A percentile compares a stretch with the other conserved stretches of the same genome.
phyloP scores from a whole-genome alignment of 352 stramenopile species.

The Phytophthora pinifolia region DNA sequence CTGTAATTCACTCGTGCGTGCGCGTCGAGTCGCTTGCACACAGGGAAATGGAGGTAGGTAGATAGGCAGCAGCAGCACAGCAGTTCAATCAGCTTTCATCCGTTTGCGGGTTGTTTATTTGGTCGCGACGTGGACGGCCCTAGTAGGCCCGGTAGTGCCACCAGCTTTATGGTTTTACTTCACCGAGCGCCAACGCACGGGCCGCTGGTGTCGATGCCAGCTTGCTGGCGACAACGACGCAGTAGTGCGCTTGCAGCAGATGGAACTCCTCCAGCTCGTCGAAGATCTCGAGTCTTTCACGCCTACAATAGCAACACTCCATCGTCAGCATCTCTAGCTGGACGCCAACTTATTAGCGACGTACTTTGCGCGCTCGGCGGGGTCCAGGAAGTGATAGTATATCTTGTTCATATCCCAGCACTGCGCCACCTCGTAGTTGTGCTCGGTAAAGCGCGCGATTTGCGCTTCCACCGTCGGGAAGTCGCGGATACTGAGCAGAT shows the following conservation, averaged over 20 bases:
- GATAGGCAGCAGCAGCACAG: constrained; percentile 23
- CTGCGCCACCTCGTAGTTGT: constrained; percentile 68
- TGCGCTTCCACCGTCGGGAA: constrained; percentile 80
- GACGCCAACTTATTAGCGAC: constrained; percentile 8
- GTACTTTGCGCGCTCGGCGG: constrained; percentile 63
- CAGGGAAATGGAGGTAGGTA: constrained; percentile 26
- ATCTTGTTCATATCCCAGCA: constrained; percentile 92
- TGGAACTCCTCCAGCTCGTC: constrained; percentile 93
- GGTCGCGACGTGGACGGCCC: not conserved
- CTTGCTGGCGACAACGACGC: constrained; percentile 81
- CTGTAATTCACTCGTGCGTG: constrained; percentile 20
- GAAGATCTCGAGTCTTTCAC: constrained; percentile 90
- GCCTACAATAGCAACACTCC: constrained; percentile 29
- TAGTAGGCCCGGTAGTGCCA: constrained; percentile 5
- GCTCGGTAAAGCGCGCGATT: constrained; percentile 65
- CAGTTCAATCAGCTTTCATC: constrained; percentile 30
- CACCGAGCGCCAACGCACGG: constrained; percentile 32
- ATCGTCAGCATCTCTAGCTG: constrained; percentile 1
- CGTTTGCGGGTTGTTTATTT: constrained; percentile 15
- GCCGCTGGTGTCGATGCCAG: constrained; percentile 27
- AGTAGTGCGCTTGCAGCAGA: constrained; percentile 91
- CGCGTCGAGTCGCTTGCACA: constrained; percentile 21
- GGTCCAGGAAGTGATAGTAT: constrained; percentile 88
- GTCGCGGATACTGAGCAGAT: constrained; percentile 82
- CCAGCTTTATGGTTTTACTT: constrained; percentile 20